Percentiles rank a stretch among this genome's conserved stretches.
Evolutionary conservation across 148 eudicot species (phyloP).

Genomic region (Dysphania ambrosioides): DNA sequence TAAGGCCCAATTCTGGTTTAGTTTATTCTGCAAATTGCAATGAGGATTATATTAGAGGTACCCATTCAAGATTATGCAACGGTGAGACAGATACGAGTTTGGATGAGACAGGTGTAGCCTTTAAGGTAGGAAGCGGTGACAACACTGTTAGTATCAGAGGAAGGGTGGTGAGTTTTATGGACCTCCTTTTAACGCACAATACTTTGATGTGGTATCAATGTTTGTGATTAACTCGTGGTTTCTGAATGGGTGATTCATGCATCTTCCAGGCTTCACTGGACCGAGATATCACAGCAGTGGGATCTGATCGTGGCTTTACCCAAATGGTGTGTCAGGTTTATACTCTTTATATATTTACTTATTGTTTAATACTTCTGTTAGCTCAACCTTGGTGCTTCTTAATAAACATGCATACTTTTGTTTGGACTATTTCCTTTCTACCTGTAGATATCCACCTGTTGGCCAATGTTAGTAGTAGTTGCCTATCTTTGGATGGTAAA

Average conservation of each 20-base stretch:
- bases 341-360: not conserved
- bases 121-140: constrained; percentile 31
- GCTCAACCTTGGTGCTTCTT: not conserved
- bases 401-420: not conserved
- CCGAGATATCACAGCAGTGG: constrained; percentile 27
- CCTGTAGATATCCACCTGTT: not conserved
- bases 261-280: constrained; percentile 28
- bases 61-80: constrained; percentile 25
- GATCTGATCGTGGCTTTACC: constrained; percentile 31
- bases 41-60: constrained; percentile 39
- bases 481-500: no score
- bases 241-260: not conserved
- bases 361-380: not conserved
- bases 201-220: not conserved
- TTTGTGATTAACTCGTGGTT: constrained; percentile 2
- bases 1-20: constrained; percentile 25
- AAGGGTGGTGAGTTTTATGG: constrained; percentile 43
- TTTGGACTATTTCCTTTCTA: not conserved
- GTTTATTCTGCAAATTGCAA: constrained; percentile 24
- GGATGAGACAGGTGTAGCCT: constrained; percentile 21
- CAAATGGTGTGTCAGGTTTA: constrained; percentile 35
- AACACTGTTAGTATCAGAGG: constrained; percentile 24
- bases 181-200: not conserved
- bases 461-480: not conserved
- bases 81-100: constrained; percentile 26